Percentiles rank a stretch among this genome's conserved stretches.
Conservation (phyloP, 208 protist genomes). For the Leishmania turanica region DNA sequence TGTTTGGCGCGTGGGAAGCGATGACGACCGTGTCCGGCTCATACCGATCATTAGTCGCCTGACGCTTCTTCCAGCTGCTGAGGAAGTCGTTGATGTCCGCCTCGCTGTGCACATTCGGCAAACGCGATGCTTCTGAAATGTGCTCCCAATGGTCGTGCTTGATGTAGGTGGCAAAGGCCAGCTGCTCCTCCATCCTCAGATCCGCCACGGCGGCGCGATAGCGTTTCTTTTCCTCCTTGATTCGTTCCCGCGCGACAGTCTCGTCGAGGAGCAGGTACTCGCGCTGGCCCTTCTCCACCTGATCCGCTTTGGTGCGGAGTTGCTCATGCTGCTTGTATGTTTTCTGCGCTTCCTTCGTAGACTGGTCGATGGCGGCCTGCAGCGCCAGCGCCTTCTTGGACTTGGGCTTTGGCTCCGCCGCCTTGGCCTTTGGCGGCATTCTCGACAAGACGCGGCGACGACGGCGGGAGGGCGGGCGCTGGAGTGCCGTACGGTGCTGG, state of each 20-base stretch:
- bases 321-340: slow-evolving; percentile 87
- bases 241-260: slow-evolving; percentile 61
- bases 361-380: slow-evolving; percentile 61
- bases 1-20: slow-evolving; percentile 5
- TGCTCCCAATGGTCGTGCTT: slow-evolving; percentile 81
- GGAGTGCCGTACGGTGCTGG: neutral
- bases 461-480: too few species aligned
- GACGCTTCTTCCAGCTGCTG: slow-evolving; percentile 72
- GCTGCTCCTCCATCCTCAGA: slow-evolving; percentile 47
- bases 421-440: slow-evolving; percentile 50
- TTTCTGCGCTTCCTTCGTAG: slow-evolving; percentile 57
- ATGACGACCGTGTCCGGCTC: slow-evolving; percentile 43
- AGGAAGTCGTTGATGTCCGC: slow-evolving; percentile 92
- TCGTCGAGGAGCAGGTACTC: slow-evolving; percentile 52
- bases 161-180: slow-evolving; percentile 74
- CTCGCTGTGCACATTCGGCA: slow-evolving; percentile 79
- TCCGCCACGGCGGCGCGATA: slow-evolving; percentile 43
- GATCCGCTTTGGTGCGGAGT: slow-evolving; percentile 54
- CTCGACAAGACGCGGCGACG: neutral
- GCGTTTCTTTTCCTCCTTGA: slow-evolving; percentile 53
- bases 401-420: slow-evolving; percentile 44
- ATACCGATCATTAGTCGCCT: slow-evolving; percentile 32
- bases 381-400: slow-evolving; percentile 60
- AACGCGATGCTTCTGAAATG: slow-evolving; percentile 67
- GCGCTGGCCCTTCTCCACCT: slow-evolving; percentile 53